phyloP scores from a whole-genome alignment of 1,284 basidiomycete species.

The Heliocybe sulcata region DNA sequence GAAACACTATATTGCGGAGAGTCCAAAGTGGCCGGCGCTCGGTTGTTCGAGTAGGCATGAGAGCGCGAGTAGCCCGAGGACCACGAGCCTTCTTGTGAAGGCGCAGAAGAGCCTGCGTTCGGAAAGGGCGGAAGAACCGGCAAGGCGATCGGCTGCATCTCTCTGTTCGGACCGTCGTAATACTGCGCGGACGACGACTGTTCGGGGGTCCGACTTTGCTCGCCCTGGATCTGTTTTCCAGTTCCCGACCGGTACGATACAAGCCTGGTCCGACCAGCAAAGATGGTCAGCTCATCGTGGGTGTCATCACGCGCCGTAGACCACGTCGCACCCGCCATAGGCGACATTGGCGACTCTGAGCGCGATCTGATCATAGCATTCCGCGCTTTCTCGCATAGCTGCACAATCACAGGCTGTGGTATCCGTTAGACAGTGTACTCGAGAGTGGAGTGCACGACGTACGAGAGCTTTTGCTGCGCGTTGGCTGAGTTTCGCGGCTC shows the following conservation, averaged over 20 bases:
- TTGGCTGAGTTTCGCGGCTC: constrained; percentile 49
- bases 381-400: neutral
- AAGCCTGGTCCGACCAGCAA: neutral
- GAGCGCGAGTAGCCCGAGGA: neutral
- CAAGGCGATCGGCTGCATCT: neutral
- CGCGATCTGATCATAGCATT: neutral
- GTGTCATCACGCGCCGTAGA: neutral
- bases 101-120: neutral
- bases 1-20: neutral
- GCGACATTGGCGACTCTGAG: neutral
- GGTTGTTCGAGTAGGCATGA: neutral
- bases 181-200: too few species aligned
- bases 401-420: neutral
- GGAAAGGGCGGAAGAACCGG: neutral
- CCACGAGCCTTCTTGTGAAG: neutral
- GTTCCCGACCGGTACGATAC: neutral
- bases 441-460: constrained; percentile 19
- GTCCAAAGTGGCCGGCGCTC: neutral
- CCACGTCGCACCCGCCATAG: neutral
- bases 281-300: neutral
- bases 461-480: constrained; percentile 62
- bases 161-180: neutral
- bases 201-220: too few species aligned
- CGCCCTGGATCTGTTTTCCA: too few species aligned
- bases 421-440: too few species aligned